These are phyloP conservation scores for Lachnellula cervina DNA, from an alignment of 2,329 filamentous ascomycete genomes.

Conservation along the genomic window DNA sequence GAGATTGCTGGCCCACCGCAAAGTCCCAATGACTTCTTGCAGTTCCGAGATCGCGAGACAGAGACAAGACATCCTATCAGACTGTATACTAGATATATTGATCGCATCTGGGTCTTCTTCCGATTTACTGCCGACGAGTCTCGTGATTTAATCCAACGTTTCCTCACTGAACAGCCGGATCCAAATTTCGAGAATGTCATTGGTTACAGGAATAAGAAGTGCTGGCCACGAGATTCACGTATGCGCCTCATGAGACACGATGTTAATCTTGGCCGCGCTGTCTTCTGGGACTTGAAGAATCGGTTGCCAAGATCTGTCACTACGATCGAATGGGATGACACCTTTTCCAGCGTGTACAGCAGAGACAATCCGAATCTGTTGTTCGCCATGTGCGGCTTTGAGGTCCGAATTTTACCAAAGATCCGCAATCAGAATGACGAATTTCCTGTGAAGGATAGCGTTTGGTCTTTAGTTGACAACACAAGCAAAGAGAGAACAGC, in stretches of 20 bases:
- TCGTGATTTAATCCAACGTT: conserved; percentile 91
- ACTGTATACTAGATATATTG: conserved; percentile 95
- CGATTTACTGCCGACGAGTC: conserved; percentile 92
- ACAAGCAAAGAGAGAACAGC: conserved; percentile 95
- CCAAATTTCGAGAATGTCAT: conserved; percentile 99
- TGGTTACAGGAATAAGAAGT: conserved; percentile 98
- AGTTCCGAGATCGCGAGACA: conserved; percentile 89
- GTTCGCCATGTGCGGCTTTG: conserved; percentile 97
- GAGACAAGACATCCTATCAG: conserved; percentile 93
- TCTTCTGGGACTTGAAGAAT: conserved; percentile 99
- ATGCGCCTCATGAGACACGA: conserved; percentile 99
- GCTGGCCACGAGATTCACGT: conserved; percentile 94
- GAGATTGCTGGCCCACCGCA: conserved; percentile 94
- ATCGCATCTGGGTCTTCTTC: conserved; percentile 98
- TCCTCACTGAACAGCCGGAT: conserved; percentile 95
- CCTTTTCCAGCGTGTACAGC: conserved; percentile 96
- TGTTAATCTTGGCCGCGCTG: conserved; percentile 92
- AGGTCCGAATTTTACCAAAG: conserved; percentile 94
- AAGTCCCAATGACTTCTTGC: conserved; percentile 93
- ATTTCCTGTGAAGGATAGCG: conserved; percentile 94
- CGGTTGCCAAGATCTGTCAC: conserved; percentile 89
- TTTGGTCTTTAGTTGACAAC: conserved; percentile 96
- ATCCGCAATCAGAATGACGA: conserved; percentile 92
- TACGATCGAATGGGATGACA: conserved; percentile 98
- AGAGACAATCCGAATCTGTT: conserved; percentile 94